phyloP scores from a whole-genome alignment of 2,329 filamentous ascomycete genomes.

The Claviceps sp. region DNA sequence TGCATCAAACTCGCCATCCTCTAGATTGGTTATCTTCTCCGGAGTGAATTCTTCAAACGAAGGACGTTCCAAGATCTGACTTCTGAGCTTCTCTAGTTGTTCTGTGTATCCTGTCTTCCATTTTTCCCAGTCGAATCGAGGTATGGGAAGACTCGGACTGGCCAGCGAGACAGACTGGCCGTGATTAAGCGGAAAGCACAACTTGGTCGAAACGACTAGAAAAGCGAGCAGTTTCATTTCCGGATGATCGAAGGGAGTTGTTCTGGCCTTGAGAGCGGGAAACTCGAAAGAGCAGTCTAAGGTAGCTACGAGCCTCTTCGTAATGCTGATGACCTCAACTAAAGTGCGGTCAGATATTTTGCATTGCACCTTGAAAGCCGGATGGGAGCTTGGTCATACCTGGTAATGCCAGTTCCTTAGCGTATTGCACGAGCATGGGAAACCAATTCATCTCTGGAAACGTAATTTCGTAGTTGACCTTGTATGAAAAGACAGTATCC shows the following conservation, averaged over 20 bases:
- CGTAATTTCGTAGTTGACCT: slow-evolving; percentile 51
- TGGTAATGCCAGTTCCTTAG: slow-evolving; percentile 62
- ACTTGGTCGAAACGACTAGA: slow-evolving; percentile 62
- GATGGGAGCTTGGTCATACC: slow-evolving; percentile 30
- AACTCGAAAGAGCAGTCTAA: slow-evolving; percentile 42
- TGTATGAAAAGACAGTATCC: slow-evolving; percentile 49
- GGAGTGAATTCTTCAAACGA: slow-evolving; percentile 44
- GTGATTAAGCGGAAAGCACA: slow-evolving; percentile 63
- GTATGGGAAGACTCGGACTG: slow-evolving; percentile 3
- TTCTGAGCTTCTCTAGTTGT: slow-evolving; percentile 7
- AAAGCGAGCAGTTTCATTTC: slow-evolving; percentile 62
- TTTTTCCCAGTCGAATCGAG: slow-evolving; percentile 50
- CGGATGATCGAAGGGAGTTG: slow-evolving; percentile 47
- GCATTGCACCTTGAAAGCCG: not conserved
- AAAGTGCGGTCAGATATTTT: slow-evolving; percentile 15
- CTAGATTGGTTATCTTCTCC: slow-evolving; percentile 49
- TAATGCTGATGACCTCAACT: slow-evolving; percentile 38
- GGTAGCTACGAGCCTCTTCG: slow-evolving; percentile 30
- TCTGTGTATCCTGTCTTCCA: slow-evolving; percentile 46
- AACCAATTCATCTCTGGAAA: slow-evolving; percentile 63
- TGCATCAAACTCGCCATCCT: slow-evolving; percentile 44
- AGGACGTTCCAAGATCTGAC: slow-evolving; percentile 5
- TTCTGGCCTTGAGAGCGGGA: slow-evolving; percentile 29
- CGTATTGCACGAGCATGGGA: slow-evolving; percentile 53
- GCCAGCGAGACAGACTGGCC: slow-evolving; percentile 24